Percentiles rank a stretch among this genome's conserved stretches.
Evolutionary conservation across 2,329 filamentous ascomycete genomes (phyloP).

Genomic region (Fusarium sp.): DNA sequence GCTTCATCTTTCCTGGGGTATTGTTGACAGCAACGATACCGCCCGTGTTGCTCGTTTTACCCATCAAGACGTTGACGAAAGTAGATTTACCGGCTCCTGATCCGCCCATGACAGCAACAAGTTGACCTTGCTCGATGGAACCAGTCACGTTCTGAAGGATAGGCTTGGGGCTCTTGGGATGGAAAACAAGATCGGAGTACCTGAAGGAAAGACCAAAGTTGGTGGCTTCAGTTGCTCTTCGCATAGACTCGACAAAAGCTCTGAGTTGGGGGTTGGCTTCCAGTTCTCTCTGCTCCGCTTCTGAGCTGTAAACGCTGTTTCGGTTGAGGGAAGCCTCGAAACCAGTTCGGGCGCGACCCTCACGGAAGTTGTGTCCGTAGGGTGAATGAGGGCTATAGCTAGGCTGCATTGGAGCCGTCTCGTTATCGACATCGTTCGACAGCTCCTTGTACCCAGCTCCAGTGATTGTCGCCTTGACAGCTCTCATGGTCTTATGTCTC

Average conservation of each 20-base stretch:
- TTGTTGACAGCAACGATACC: constrained; percentile 66
- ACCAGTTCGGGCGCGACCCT: constrained; percentile 44
- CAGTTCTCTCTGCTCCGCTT: constrained; percentile 25
- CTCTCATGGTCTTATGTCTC: constrained; percentile 44
- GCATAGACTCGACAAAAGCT: constrained; percentile 64
- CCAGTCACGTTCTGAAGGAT: constrained; percentile 66
- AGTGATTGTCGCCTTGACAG: constrained; percentile 46
- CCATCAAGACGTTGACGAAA: constrained; percentile 71
- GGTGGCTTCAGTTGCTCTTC: constrained; percentile 61
- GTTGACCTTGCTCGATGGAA: constrained; percentile 62
- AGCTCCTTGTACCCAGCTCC: constrained; percentile 50
- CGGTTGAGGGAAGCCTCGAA: constrained; percentile 54
- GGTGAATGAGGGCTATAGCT: constrained; percentile 41
- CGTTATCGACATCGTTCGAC: constrained; percentile 49
- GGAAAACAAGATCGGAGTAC: constrained; percentile 62
- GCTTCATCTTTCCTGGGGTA: constrained; percentile 58
- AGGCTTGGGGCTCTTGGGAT: constrained; percentile 57
- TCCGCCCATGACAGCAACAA: constrained; percentile 70
- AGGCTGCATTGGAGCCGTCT: constrained; percentile 51
- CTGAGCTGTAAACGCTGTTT: constrained; percentile 46
- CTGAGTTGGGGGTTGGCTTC: constrained; percentile 53
- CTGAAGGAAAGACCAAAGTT: constrained; percentile 65
- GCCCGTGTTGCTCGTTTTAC: constrained; percentile 62
- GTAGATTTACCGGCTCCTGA: constrained; percentile 70
- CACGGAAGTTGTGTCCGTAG: constrained; percentile 25